Percentiles rank a stretch among this genome's conserved stretches.
These are phyloP conservation scores for Erythrophleum ivorense DNA, from an alignment of 331 rosid genomes.

Conservation along the genomic window DNA sequence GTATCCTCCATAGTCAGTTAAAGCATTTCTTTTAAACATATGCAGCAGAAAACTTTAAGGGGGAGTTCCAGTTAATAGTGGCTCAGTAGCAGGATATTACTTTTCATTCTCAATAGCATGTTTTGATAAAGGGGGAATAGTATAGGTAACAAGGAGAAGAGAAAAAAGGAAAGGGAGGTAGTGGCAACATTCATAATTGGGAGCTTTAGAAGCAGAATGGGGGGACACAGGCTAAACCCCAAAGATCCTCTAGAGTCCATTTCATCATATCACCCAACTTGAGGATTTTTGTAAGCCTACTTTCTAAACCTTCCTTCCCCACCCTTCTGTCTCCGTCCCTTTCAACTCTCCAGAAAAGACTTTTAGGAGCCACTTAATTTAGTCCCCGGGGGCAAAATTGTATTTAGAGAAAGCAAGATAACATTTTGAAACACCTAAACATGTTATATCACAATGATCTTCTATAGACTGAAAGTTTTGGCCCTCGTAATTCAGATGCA, in stretches of 20 bases:
- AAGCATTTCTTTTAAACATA: constrained; percentile 2
- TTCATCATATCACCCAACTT: neutral
- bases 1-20: constrained; percentile 3
- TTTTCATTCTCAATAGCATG: neutral
- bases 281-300: neutral
- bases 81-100: neutral
- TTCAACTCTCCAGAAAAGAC: neutral
- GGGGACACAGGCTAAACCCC: neutral
- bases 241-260: neutral
- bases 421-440: constrained; percentile 15
- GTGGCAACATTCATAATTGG: neutral
- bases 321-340: neutral
- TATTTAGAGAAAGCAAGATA: neutral
- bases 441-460: constrained; percentile 27
- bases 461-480: constrained; percentile 43
- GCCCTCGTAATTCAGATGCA: constrained; percentile 41
- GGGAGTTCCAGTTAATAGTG: neutral
- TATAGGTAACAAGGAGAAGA: neutral
- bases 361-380: neutral
- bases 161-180: neutral
- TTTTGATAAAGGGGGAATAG: neutral
- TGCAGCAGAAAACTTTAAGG: neutral
- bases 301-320: neutral
- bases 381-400: neutral
- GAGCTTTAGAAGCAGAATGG: neutral